Evolutionary conservation across 1,139 yeast genomes (phyloP).

Genomic region (Suhomyces guaymorum): DNA sequence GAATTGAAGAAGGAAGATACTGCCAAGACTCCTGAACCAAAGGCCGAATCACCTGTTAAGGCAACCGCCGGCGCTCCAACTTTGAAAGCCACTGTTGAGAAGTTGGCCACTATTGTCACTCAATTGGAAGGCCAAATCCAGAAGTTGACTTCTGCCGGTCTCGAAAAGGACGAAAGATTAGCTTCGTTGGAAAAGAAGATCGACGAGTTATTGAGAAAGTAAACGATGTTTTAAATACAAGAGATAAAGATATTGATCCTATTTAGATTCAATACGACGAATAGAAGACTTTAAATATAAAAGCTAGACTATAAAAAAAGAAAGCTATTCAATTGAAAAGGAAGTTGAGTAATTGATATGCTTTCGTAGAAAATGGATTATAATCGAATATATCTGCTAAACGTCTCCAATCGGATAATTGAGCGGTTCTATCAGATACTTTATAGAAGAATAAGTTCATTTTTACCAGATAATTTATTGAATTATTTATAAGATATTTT

Average conservation of each 20-base stretch:
- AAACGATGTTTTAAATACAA: slow-evolving; percentile 4
- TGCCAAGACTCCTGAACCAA: slow-evolving; percentile 17
- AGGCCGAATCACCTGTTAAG: slow-evolving; percentile 19
- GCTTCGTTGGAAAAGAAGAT: slow-evolving; percentile 44
- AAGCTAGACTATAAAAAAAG: too few species aligned
- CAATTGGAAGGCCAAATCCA: slow-evolving; percentile 57
- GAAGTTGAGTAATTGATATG: too few species aligned
- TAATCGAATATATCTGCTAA: too few species aligned
- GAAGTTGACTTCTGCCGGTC: slow-evolving; percentile 51
- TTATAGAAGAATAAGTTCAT: too few species aligned
- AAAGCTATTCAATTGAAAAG: too few species aligned
- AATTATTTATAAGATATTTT: too few species aligned
- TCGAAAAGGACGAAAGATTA: slow-evolving; percentile 65
- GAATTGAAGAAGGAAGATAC: slow-evolving; percentile 11
- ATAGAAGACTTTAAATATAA: too few species aligned
- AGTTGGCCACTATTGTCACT: slow-evolving; percentile 55
- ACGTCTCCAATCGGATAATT: too few species aligned
- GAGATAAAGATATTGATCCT: not conserved
- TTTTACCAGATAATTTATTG: too few species aligned
- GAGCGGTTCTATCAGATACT: too few species aligned
- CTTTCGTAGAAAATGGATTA: too few species aligned
- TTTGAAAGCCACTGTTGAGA: slow-evolving; percentile 68
- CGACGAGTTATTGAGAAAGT: slow-evolving; percentile 34
- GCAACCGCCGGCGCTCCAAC: slow-evolving; percentile 53
- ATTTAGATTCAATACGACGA: not conserved